phyloP scores from a whole-genome alignment of 1,139 yeast species.

The Saccharomyces hybrid region DNA sequence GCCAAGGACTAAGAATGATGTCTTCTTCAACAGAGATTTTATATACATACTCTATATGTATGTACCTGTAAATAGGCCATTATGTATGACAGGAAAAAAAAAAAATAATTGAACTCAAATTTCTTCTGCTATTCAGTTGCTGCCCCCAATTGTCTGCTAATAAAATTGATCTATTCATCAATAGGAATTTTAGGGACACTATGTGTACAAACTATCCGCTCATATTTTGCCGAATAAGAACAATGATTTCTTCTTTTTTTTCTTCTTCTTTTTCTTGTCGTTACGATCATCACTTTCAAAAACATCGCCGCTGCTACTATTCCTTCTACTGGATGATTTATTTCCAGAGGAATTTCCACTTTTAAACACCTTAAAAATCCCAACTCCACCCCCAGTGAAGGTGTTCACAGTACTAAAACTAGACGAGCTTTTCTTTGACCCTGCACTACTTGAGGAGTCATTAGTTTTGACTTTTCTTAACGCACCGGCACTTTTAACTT shows the following conservation, averaged over 20 bases:
- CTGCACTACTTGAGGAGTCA: conserved; percentile 2
- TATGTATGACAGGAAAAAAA: neutral
- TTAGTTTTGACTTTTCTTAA: conserved; percentile 2
- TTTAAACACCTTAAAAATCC: conserved; percentile 2
- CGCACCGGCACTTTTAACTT: conserved; percentile 8
- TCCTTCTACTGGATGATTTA: conserved; percentile 5
- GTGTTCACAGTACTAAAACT: conserved; percentile 2
- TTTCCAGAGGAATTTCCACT: neutral
- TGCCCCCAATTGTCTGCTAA: neutral
- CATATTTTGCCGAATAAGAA: neutral
- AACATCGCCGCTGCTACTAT: conserved; percentile 1
- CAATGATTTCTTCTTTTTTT: neutral
- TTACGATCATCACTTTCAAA: neutral
- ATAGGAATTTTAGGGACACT: neutral
- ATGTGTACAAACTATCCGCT: neutral
- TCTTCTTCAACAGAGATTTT: neutral
- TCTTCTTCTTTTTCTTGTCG: neutral
- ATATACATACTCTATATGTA: neutral
- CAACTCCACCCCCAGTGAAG: conserved; percentile 3
- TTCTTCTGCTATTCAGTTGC: neutral
- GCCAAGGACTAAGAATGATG: conserved; percentile 13
- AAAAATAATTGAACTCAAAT: neutral
- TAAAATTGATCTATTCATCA: neutral
- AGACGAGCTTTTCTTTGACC: conserved; percentile 3
- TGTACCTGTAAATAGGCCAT: neutral